phyloP scores from a whole-genome alignment of 1,139 yeast genomes.

The Saccharomyces hybrid region DNA sequence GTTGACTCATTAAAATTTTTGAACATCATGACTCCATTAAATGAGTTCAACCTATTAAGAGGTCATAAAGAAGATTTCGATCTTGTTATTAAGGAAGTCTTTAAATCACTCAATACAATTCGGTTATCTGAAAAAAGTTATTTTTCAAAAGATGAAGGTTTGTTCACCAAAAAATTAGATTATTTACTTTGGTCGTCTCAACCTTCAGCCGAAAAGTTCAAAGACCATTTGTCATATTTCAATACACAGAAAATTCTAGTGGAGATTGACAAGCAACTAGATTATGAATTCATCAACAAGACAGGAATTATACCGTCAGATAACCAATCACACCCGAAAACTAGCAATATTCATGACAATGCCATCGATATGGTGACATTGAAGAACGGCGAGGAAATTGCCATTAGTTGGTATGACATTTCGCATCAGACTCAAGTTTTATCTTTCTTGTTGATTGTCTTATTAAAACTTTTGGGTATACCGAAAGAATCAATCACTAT shows the following conservation, averaged over 20 bases:
- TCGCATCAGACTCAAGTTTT: conserved; percentile 53
- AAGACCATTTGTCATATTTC: conserved; percentile 24
- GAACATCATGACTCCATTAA: conserved; percentile 34
- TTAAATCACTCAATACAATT: conserved; percentile 42
- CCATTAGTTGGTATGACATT: conserved; percentile 60
- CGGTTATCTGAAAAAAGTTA: conserved; percentile 31
- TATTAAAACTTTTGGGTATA: conserved; percentile 41
- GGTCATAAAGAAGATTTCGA: conserved; percentile 57
- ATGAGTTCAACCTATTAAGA: conserved; percentile 52
- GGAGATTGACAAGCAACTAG: conserved; percentile 32
- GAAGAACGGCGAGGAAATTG: conserved; percentile 31
- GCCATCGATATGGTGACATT: conserved; percentile 32
- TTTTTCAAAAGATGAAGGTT: conserved; percentile 17
- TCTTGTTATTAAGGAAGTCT: conserved; percentile 45
- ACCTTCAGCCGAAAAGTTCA: conserved; percentile 5
- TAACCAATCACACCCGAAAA: conserved; percentile 34
- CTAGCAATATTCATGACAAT: conserved; percentile 27
- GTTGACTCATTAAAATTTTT: conserved; percentile 34
- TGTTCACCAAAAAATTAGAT: conserved; percentile 18
- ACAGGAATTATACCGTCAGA: conserved; percentile 36
- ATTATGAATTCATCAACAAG: conserved; percentile 33
- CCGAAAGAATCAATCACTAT: conserved; percentile 45
- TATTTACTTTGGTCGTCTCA: conserved; percentile 24
- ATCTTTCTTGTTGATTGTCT: conserved; percentile 40
- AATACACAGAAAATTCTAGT: conserved; percentile 30